Conservation (phyloP, 805 yeast species). For the Myxozyma mucilagina region DNA sequence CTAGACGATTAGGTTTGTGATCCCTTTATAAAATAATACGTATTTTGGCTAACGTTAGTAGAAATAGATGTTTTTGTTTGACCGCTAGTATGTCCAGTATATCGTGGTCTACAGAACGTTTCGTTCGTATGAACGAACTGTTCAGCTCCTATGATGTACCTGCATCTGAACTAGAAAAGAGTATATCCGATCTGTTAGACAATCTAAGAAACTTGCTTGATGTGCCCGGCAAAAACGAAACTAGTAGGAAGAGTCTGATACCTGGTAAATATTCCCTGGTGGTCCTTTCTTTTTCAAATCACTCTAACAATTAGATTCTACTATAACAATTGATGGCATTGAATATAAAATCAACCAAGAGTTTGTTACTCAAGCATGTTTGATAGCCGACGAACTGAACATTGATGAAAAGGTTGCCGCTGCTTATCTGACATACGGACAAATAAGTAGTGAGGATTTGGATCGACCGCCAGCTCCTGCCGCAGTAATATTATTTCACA, state of each 20-base stretch:
- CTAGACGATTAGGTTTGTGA: too few relatives aligned
- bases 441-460: slow-evolving; percentile 43
- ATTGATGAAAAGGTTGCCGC: slow-evolving; percentile 79
- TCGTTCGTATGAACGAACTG: slow-evolving; percentile 12
- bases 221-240: slow-evolving; percentile 43
- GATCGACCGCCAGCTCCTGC: slow-evolving; percentile 40
- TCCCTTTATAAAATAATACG: too few relatives aligned
- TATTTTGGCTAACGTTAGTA: neutral
- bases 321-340: slow-evolving; percentile 51
- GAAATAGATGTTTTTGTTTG: neutral
- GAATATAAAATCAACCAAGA: slow-evolving; percentile 63
- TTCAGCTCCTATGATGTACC: slow-evolving; percentile 2
- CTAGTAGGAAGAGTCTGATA: slow-evolving; percentile 39
- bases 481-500: slow-evolving; percentile 67
- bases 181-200: slow-evolving; percentile 12
- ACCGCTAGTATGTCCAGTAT: slow-evolving; percentile 1
- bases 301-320: slow-evolving; percentile 35
- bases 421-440: slow-evolving; percentile 58
- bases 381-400: slow-evolving; percentile 62
- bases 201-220: slow-evolving; percentile 43
- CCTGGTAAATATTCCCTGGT: slow-evolving; percentile 32
- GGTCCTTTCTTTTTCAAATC: neutral
- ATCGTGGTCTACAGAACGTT: slow-evolving; percentile 30
- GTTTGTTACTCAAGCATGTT: slow-evolving; percentile 61
- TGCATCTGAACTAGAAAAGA: neutral